Evolutionary conservation across 208 protist genomes (phyloP), one percentile per base, ranked within the genome.

Genomic region (Vickermania spadyakhi): DNA sequence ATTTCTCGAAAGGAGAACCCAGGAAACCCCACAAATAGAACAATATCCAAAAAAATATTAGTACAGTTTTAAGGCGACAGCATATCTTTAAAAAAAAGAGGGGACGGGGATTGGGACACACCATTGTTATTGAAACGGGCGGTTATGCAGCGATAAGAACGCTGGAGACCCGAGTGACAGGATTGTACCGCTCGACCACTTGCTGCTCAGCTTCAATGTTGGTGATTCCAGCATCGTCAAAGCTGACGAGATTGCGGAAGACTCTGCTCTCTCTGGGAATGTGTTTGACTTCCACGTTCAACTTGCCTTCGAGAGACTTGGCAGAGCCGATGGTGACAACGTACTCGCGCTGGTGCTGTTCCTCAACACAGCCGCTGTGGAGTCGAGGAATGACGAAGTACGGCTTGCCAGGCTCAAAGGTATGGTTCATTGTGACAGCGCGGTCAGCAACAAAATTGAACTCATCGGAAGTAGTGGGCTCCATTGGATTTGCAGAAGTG

Each of bases 361-460:
- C 58, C 54, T 62, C 59, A 2, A 87, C 66, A 14, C 81, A 67
- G 56, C 78, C 73, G 62, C 63, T 31, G 70, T 86, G 79, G 23
- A 81, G 36, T 7, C 36, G 79, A 2, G 83, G 83, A 52, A 90
- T 68, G 29, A 90, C 52, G n/a, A 73, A 70, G 70, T 86, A 90
- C 28, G 64, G 71, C 1, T 31, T 23, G 13, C 65, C 68, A 5
- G 83, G 73, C 62, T 72, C 51, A 68, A 90, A 80, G 7, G 64
- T 81, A 57, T 76, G 77, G 54, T 31, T 61, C 70, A 90, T 67
- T 29, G 68, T 64, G 50, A 79, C 71, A 28, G 81, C 77, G 1
- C 81, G 62, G 1, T 63, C 77, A 11, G 79, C 11, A 26, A 84
- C 62, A 56, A 75, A 88, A 27, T 49, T 82, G 42, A 73, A 76